Evolutionary conservation across 768 basidiomycete genomes (phyloP), one percentile per base, ranked within the genome.

Genomic region (Cystofilobasidium ferigula): DNA sequence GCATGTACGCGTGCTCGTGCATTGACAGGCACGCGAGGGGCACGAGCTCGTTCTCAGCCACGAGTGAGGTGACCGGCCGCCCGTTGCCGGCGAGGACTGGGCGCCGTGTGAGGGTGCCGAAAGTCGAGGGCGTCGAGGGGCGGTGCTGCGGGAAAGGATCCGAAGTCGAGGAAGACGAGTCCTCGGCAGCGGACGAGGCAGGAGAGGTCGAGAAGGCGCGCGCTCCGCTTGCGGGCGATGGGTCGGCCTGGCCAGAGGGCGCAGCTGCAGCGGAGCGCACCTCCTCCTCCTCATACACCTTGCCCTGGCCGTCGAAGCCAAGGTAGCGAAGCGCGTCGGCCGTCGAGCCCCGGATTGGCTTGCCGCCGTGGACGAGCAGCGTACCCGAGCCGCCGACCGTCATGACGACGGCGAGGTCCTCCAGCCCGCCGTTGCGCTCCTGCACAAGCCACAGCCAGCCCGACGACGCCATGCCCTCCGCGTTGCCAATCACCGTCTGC

Each of bases 401-500:
- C 28, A 61, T 32, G 28, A 68, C 51, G 56, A 68, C 22, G 38
- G 67, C 62, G 47, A 68, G 61, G 20, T 36, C 35, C 40, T 67
- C 64, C 24, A 16, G 1, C 7, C 61, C 61, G n/a, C 58, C 51
- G 53, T 61, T 57, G n/a, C 45, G 47, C 36, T 45, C 51, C 38
- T 68, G 61, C n/a, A 68, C 67, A 57, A 68, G 54, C 67, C 67
- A 68, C 35, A 68, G 56, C 60, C 60, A 68, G 30, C 61, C 67
- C 12, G 61, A 62, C 30, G 53, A 34, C 14, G 61, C 9, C 45
- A 68, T 45, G 14, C 67, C 67, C 35, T 59, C 56, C 18, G 67
- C 67, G 26, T 51, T 43, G 13, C 61, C 67, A 36, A 68, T 30
- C 40, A 67, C 48, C 26, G 65, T 67, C 32, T 67, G 65, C 24